phyloP scores from a whole-genome alignment of 2,329 filamentous ascomycete genomes.

The Paecilomyces variotii region DNA sequence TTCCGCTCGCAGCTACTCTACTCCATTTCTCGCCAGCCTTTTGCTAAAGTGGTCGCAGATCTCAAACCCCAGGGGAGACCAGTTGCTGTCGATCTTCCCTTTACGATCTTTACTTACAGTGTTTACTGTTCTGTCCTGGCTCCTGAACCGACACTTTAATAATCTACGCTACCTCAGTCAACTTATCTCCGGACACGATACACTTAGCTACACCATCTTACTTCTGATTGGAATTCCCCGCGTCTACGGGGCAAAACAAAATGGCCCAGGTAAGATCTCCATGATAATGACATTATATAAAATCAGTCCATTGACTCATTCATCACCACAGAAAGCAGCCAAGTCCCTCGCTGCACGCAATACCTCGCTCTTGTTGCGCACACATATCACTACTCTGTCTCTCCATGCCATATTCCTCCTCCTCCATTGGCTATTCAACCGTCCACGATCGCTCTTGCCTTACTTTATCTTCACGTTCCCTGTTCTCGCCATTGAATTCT shows the following conservation, averaged over 20 bases:
- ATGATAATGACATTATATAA: not conserved
- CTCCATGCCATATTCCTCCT: conserved; percentile 70
- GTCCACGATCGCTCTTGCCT: conserved; percentile 52
- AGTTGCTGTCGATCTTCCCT: not conserved
- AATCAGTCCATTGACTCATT: conserved; percentile 4
- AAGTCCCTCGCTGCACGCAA: conserved; percentile 70
- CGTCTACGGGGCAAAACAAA: not conserved
- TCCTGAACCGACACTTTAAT: not conserved
- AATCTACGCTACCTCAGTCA: not conserved
- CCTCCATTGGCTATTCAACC: conserved; percentile 57
- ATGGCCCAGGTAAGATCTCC: conserved; percentile 14
- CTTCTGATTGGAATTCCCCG: not conserved
- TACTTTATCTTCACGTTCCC: conserved; percentile 70
- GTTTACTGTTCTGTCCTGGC: not conserved
- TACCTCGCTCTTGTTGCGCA: conserved; percentile 64
- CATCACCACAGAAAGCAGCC: conserved; percentile 37
- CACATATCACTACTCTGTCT: conserved; percentile 66
- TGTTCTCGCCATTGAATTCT: conserved; percentile 69
- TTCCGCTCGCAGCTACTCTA: not conserved
- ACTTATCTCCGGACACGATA: not conserved
- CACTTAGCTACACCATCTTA: not conserved
- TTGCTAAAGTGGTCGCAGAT: not conserved
- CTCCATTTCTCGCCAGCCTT: not conserved
- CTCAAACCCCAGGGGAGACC: not conserved
- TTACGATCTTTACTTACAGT: not conserved